These are phyloP conservation scores for Thelonectria rubi DNA, from an alignment of 2,329 filamentous ascomycete species.

Conservation along the genomic window DNA sequence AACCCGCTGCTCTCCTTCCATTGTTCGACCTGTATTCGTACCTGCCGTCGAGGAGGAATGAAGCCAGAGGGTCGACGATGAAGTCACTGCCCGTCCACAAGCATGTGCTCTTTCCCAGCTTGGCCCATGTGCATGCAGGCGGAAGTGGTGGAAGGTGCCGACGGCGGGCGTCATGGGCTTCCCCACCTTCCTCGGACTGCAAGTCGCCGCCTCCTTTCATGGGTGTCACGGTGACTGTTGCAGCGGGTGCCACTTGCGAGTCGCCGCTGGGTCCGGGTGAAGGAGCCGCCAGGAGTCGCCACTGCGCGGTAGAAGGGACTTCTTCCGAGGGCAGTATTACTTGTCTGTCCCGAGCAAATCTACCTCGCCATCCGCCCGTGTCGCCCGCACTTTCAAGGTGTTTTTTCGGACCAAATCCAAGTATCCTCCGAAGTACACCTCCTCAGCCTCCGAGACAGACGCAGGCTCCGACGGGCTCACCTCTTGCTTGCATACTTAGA, in stretches of 20 bases:
- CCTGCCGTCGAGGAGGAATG: too few species aligned
- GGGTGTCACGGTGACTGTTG: neutral
- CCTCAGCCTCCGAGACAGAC: neutral
- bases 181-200: constrained; percentile 1
- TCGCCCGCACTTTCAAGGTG: neutral
- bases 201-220: neutral
- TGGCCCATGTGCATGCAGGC: neutral
- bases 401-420: constrained; percentile 8
- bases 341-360: constrained; percentile 4
- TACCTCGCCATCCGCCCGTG: neutral
- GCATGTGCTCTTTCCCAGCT: constrained; percentile 7
- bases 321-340: neutral
- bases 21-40: neutral
- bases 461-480: too few species aligned
- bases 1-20: neutral
- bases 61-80: neutral
- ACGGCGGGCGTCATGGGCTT: constrained; percentile 11
- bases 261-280: neutral
- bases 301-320: constrained; percentile 8
- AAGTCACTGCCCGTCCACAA: neutral
- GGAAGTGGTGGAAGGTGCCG: constrained; percentile 2
- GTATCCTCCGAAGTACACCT: constrained; percentile 1
- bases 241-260: neutral
- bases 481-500: neutral
- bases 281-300: constrained; percentile 9